Percentiles rank a stretch among this genome's conserved stretches.
These are phyloP conservation scores for Claviceps lovelessii DNA, from an alignment of 2,329 filamentous ascomycete species.

Conservation along the genomic window DNA sequence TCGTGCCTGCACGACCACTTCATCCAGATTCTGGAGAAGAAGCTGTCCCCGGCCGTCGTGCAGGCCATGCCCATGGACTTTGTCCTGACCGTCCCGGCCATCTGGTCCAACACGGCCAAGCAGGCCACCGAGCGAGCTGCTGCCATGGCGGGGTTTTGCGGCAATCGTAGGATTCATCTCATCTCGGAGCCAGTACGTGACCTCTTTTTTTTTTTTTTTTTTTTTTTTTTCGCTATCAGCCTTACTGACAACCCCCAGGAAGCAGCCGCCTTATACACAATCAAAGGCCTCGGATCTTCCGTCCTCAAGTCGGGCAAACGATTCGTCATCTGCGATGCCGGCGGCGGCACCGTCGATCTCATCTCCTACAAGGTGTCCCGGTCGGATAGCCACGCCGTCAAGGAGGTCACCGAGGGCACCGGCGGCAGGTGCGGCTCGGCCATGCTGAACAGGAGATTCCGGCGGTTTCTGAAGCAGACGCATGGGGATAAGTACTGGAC, in stretches of 20 bases:
- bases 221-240: too few relatives aligned
- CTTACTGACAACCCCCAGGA: too few relatives aligned
- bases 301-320: slow-evolving; percentile 29
- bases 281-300: slow-evolving; percentile 28
- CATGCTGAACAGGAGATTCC: slow-evolving; percentile 34
- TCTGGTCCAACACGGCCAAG: slow-evolving; percentile 43
- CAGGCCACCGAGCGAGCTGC: slow-evolving; percentile 30
- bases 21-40: slow-evolving; percentile 26
- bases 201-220: background rate
- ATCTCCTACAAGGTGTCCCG: slow-evolving; percentile 36
- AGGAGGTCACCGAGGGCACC: slow-evolving; percentile 33
- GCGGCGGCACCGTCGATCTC: slow-evolving; percentile 39
- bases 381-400: slow-evolving; percentile 28
- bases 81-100: slow-evolving; percentile 42
- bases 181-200: slow-evolving; percentile 32
- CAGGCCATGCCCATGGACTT: slow-evolving; percentile 34
- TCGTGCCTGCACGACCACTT: slow-evolving; percentile 34
- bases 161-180: slow-evolving; percentile 28
- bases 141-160: slow-evolving; percentile 24
- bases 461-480: slow-evolving; percentile 27
- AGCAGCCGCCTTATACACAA: slow-evolving; percentile 19
- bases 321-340: slow-evolving; percentile 40
- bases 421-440: slow-evolving; percentile 36
- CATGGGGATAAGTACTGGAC: slow-evolving; percentile 29
- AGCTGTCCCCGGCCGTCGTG: slow-evolving; percentile 27